Percentiles rank a stretch among this genome's conserved stretches.
Conservation (phyloP, 2,329 filamentous ascomycete genomes). For the Calonectria multiphialidica region DNA sequence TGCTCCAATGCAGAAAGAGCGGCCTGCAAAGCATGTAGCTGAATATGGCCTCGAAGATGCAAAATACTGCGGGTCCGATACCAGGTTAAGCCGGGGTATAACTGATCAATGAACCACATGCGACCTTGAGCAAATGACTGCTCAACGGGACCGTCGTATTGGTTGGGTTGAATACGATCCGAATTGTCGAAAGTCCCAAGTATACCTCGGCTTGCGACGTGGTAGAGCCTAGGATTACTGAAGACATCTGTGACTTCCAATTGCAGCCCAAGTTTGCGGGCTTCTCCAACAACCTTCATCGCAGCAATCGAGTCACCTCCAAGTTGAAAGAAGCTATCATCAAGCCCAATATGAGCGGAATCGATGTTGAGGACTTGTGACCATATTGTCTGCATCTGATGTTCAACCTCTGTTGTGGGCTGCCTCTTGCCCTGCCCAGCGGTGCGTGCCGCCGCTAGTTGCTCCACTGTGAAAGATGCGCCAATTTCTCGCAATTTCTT, state of each 20-base stretch:
- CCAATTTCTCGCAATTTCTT: slow-evolving; percentile 22
- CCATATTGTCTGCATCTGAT: slow-evolving; percentile 52
- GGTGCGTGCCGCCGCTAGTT: slow-evolving; percentile 53
- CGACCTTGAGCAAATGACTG: not conserved
- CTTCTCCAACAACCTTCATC: slow-evolving; percentile 56
- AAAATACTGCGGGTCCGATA: not conserved
- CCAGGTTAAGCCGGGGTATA: not conserved
- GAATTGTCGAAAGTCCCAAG: not conserved
- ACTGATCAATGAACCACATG: not conserved
- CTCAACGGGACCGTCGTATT: not conserved
- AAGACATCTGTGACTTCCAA: slow-evolving; percentile 30
- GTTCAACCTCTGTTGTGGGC: slow-evolving; percentile 24
- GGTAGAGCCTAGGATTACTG: not conserved
- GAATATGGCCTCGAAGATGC: not conserved
- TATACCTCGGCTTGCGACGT: not conserved
- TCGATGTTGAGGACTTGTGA: slow-evolving; percentile 49
- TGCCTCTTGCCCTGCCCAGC: not conserved
- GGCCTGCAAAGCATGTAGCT: not conserved
- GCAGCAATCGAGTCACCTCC: slow-evolving; percentile 64
- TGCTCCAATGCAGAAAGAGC: not conserved
- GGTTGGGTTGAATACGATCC: not conserved
- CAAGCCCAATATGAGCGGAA: slow-evolving; percentile 49
- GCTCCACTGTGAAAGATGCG: slow-evolving; percentile 14
- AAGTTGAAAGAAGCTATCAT: slow-evolving; percentile 62
- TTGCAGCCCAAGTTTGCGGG: slow-evolving; percentile 19